Conservation (phyloP, 2,329 filamentous ascomycete species). For the Monilinia fructigena region DNA sequence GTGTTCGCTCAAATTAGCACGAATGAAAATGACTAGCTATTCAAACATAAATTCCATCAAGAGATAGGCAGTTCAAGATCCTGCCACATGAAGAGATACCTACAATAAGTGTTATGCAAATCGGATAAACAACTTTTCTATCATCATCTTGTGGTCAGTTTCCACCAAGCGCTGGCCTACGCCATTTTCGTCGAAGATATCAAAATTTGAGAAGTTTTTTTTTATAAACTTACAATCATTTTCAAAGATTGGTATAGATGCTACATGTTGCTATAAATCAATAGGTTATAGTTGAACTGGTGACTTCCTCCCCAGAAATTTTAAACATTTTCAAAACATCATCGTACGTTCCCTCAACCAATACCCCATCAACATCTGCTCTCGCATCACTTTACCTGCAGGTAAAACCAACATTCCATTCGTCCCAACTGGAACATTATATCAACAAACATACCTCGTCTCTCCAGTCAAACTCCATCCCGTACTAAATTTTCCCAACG, state of each 20-base stretch:
- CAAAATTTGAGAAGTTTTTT: no score
- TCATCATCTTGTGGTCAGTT: background rate
- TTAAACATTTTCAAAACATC: background rate
- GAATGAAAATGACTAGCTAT: background rate
- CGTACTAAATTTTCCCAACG: slow-evolving; percentile 43
- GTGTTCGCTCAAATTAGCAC: background rate
- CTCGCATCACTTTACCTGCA: background rate
- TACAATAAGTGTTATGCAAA: background rate
- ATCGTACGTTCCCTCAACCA: background rate
- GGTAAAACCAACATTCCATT: slow-evolving; percentile 25
- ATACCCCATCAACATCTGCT: slow-evolving; percentile 22
- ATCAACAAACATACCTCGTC: slow-evolving; percentile 25
- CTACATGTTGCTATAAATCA: background rate
- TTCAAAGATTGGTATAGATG: background rate
- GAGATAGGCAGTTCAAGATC: background rate
- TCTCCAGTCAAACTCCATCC: slow-evolving; percentile 33
- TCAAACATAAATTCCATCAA: background rate
- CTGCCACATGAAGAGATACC: background rate
- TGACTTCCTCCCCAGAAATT: background rate
- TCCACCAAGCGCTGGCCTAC: no score
- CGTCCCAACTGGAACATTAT: slow-evolving; percentile 28
- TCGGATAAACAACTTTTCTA: background rate
- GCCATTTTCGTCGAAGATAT: no score
- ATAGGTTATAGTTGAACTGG: background rate
- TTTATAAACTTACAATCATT: no score